A percentile compares a stretch with the other conserved stretches of the same genome.
phyloP scores from a whole-genome alignment of 2,329 filamentous ascomycete genomes.

The Alternaria brassicicola region DNA sequence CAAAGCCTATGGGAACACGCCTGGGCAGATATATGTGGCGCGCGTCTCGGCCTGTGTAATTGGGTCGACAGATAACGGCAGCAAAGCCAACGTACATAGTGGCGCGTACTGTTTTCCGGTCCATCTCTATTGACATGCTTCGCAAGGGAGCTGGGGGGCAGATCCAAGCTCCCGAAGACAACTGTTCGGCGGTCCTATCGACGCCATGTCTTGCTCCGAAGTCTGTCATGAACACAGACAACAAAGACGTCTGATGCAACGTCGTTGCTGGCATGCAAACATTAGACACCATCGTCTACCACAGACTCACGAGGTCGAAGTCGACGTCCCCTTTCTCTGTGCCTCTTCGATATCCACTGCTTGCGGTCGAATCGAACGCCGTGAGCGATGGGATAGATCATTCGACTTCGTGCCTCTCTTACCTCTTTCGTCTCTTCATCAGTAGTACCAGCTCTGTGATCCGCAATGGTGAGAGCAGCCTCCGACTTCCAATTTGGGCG shows the following conservation, averaged over 20 bases:
- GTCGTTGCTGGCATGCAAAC: neutral
- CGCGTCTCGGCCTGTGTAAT: neutral
- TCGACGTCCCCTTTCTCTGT: conserved; percentile 4
- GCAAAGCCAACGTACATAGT: neutral
- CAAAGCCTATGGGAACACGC: too few species aligned
- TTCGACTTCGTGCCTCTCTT: conserved; percentile 3
- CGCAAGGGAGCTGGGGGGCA: neutral
- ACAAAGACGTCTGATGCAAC: conserved; percentile 1
- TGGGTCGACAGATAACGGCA: neutral
- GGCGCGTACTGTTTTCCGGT: neutral
- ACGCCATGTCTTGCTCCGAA: neutral
- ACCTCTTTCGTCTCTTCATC: neutral
- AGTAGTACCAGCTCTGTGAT: conserved; percentile 1
- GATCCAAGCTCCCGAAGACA: neutral
- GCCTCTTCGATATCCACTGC: conserved; percentile 14
- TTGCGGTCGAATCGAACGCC: conserved; percentile 12
- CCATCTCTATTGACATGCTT: neutral
- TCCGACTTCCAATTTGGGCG: conserved; percentile 2
- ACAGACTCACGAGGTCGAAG: conserved; percentile 4
- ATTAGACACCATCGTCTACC: neutral
- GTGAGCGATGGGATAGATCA: conserved; percentile 3
- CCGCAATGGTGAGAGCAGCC: conserved; percentile 3
- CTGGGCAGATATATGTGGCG: neutral
- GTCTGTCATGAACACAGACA: neutral
- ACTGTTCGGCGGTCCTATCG: neutral